Base-by-base conservation (phyloP, 768 basidiomycete genomes). In the Phanerochaete sordida region DNA sequence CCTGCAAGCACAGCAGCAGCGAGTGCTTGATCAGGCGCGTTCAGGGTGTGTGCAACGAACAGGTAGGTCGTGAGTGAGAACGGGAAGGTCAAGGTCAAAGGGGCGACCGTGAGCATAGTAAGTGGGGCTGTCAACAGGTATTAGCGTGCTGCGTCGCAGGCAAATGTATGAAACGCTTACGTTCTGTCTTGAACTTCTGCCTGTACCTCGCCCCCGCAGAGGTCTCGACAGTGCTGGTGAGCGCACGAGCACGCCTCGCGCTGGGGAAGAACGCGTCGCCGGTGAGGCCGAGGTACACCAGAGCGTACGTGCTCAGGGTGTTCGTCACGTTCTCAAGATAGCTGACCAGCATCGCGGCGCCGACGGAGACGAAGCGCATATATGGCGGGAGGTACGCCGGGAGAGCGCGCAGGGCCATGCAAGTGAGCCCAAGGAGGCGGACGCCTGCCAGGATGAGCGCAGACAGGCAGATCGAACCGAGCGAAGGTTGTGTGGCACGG, bases 51-150 rank as follows among this genome's bases (percentile, higher is more conserved):
- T 1, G 92, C 89, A n/a, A 93, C 90, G 65, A 95, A 91, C 21
- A 98, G 73, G 71, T 96, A 97, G 4, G 93, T 90, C 37, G 83
- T 75, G 28, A 95, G 76, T 15, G 92, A 87, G 63, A 92, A 90
- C 5, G 93, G 90, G 63, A 95, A 81, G 0, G 91, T 90, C 61
- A 94, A 76, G 0, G 88, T 90, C 52, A 92, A 76, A 19, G 93
- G 89, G 13, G 90, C 83, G 28, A 90, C 81, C 16, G 86, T 90
- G 63, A 95, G 79, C 63, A 95, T 74, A 0, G 88, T 83, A 64
- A 93, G 79, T 69, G 85, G 81, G 26, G 83, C 82, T 87, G 67
- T 51, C 24, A 59, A 19, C 39, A 44, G 30, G 27, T 46, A 15
- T 56, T 28, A 54, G 11, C 16, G 23, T 1, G 2, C 21, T 37